A percentile compares a stretch with the other conserved stretches of the same genome.
Evolutionary conservation across 208 protist genomes (phyloP).

Genomic region (Trypanosomatidae sp.): DNA sequence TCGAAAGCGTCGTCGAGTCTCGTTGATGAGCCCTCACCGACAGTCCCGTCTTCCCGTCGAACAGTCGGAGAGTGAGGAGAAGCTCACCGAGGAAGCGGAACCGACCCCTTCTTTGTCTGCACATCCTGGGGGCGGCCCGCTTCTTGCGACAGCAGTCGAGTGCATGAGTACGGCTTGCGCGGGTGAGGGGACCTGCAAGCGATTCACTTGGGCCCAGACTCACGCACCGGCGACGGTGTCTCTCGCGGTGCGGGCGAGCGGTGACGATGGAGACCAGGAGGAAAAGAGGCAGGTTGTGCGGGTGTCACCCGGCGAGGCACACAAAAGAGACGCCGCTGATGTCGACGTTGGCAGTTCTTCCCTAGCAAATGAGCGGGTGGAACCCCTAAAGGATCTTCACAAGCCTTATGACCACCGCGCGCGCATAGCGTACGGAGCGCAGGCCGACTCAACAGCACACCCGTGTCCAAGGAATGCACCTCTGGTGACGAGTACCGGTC

Average conservation of each 20-base stretch:
- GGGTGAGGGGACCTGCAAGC: neutral
- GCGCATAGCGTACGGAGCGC: neutral
- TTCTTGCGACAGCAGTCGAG: neutral
- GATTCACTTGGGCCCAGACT: neutral
- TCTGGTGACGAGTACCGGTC: neutral
- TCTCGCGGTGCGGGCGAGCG: neutral
- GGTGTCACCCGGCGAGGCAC: neutral
- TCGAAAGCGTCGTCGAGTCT: conserved; percentile 12
- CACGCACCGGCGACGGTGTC: neutral
- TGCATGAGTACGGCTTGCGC: neutral
- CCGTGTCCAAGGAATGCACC: neutral
- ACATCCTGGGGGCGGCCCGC: neutral
- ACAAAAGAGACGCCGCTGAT: neutral
- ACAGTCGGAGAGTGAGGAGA: neutral
- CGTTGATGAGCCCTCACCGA: neutral
- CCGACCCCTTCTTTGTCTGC: neutral
- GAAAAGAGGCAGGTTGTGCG: neutral
- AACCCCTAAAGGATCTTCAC: neutral
- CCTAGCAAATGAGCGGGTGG: neutral
- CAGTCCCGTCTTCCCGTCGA: neutral
- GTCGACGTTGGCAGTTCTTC: neutral
- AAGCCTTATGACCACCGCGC: neutral
- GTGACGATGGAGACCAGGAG: neutral
- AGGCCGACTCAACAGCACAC: neutral
- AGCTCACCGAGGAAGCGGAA: neutral